A percentile compares a stretch with the other conserved stretches of the same genome.
phyloP scores from a whole-genome alignment of 768 basidiomycete species.

The Boletus huronensis region DNA sequence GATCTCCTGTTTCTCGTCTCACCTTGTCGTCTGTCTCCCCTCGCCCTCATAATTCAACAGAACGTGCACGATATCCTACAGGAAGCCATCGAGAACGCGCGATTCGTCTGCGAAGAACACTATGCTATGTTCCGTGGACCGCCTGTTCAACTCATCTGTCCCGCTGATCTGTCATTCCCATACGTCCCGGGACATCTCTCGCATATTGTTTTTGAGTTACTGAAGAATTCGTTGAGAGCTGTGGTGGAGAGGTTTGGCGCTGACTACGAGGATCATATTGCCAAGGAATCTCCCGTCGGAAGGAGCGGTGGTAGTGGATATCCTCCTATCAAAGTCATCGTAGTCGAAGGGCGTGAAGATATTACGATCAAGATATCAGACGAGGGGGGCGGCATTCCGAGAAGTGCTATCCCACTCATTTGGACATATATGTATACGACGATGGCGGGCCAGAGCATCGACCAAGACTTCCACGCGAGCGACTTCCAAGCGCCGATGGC shows the following conservation, averaged over 20 bases:
- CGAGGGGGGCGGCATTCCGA: slow-evolving; percentile 89
- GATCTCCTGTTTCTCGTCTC: not conserved
- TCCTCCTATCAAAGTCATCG: slow-evolving; percentile 45
- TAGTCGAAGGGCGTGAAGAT: slow-evolving; percentile 94
- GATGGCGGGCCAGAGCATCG: slow-evolving; percentile 68
- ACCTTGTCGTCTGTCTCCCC: not conserved
- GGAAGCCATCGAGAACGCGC: slow-evolving; percentile 97
- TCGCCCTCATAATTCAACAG: slow-evolving; percentile 31
- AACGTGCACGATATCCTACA: slow-evolving; percentile 97
- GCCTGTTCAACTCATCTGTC: slow-evolving; percentile 94
- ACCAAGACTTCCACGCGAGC: slow-evolving; percentile 69
- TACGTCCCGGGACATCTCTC: slow-evolving; percentile 97
- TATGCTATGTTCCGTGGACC: slow-evolving; percentile 95
- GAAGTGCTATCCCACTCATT: slow-evolving; percentile 84
- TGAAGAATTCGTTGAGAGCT: slow-evolving; percentile 96
- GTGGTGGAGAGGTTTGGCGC: slow-evolving; percentile 91
- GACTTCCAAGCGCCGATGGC: slow-evolving; percentile 99
- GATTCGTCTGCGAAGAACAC: slow-evolving; percentile 93
- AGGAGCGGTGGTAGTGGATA: slow-evolving; percentile 11
- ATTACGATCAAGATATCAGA: slow-evolving; percentile 99
- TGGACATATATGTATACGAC: slow-evolving; percentile 99
- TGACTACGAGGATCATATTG: slow-evolving; percentile 56
- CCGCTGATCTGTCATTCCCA: slow-evolving; percentile 77
- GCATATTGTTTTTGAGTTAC: slow-evolving; percentile 94
- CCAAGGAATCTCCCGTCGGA: slow-evolving; percentile 7